Conservation (phyloP, 306 rosid genomes). For the Glycine soja region DNA sequence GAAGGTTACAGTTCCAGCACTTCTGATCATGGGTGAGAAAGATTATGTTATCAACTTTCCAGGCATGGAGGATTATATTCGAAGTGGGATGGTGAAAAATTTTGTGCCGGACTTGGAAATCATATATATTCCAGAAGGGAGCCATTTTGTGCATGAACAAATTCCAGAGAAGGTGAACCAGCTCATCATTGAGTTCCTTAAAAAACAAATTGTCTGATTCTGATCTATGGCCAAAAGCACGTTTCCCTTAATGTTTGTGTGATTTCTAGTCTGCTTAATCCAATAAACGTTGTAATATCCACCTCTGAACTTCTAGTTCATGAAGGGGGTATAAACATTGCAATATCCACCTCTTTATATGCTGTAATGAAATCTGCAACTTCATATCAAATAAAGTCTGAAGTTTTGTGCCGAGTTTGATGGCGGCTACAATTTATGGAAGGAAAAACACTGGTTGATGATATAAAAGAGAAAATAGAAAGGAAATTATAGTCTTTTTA, state of each 20-base stretch:
- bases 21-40: conserved; percentile 62
- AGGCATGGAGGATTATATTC: conserved; percentile 56
- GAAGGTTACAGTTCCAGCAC: conserved; percentile 49
- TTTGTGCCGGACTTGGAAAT: conserved; percentile 60
- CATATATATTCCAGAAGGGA: conserved; percentile 53
- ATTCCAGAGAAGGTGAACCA: conserved; percentile 60
- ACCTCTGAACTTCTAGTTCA: not conserved
- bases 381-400: conserved; percentile 7
- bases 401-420: conserved; percentile 1
- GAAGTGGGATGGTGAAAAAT: conserved; percentile 56
- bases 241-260: not conserved
- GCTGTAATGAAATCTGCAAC: not conserved
- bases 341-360: not conserved
- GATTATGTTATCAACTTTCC: conserved; percentile 59
- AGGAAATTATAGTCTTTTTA: not conserved
- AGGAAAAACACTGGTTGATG: not conserved
- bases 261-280: not conserved
- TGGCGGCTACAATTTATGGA: not conserved
- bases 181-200: conserved; percentile 59
- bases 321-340: not conserved
- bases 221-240: not conserved
- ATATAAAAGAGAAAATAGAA: not conserved
- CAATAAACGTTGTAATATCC: not conserved
- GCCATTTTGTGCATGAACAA: conserved; percentile 66
- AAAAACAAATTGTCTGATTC: conserved; percentile 49